Percentiles rank a stretch among this genome's conserved stretches.
Conservation (phyloP, 2,329 filamentous ascomycete species). For the Aspergillus chevalieri region DNA sequence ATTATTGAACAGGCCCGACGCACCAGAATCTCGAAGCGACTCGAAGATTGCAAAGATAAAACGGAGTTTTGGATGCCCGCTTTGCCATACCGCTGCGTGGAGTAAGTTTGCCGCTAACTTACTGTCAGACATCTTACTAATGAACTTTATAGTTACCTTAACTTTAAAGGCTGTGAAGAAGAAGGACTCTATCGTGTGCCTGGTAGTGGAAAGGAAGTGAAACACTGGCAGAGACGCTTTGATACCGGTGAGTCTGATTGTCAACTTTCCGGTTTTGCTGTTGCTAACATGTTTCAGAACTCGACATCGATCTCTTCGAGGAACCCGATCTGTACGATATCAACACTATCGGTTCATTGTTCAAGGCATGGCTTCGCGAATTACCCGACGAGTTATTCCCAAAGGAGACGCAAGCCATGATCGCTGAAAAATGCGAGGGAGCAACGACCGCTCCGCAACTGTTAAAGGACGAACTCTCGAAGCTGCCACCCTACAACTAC, state of each 20-base stretch:
- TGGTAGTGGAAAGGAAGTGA: conserved; percentile 82
- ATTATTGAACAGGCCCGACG: conserved; percentile 83
- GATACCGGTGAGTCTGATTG: conserved; percentile 60
- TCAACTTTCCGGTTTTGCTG: not conserved
- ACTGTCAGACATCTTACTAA: conserved; percentile 7
- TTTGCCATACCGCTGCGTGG: conserved; percentile 89
- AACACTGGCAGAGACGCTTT: conserved; percentile 88
- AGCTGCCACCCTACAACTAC: conserved; percentile 94
- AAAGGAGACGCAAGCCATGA: conserved; percentile 71
- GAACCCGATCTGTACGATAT: conserved; percentile 88
- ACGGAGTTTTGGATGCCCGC: conserved; percentile 99
- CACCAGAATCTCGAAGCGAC: conserved; percentile 81
- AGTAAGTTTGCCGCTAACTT: conserved; percentile 45
- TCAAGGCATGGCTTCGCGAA: conserved; percentile 92
- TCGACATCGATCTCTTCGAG: conserved; percentile 84
- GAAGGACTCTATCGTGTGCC: conserved; percentile 91
- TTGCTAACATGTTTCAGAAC: conserved; percentile 47
- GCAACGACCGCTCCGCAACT: conserved; percentile 75
- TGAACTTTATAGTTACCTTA: conserved; percentile 61
- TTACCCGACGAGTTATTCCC: conserved; percentile 93
- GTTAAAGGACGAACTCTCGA: conserved; percentile 85
- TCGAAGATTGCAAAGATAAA: conserved; percentile 86
- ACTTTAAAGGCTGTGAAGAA: conserved; percentile 88
- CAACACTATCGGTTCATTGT: conserved; percentile 91
- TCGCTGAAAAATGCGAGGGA: conserved; percentile 72